phyloP scores from a whole-genome alignment of 1,284 basidiomycete genomes.

The Pseudozyma hubeiensis region DNA sequence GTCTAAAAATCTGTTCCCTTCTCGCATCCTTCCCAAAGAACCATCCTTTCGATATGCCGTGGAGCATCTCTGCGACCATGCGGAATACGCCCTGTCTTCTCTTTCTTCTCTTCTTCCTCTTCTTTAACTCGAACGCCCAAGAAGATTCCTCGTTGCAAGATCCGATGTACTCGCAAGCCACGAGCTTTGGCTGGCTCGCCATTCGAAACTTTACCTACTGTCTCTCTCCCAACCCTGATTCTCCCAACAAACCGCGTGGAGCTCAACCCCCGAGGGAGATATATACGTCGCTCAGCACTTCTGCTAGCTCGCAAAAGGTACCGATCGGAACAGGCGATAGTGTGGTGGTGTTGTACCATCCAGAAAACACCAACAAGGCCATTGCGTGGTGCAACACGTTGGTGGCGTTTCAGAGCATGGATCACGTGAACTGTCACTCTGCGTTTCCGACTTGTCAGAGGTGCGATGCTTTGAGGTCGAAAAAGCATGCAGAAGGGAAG shows the following conservation, averaged over 20 bases:
- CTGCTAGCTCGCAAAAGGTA: background rate
- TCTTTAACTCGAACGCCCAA: background rate
- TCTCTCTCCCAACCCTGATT: constrained; percentile 17
- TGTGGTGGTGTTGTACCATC: constrained; percentile 47
- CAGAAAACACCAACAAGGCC: constrained; percentile 27
- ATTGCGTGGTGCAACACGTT: constrained; percentile 50
- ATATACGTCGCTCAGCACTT: background rate
- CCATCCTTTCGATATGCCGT: too few relatives aligned
- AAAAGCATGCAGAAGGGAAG: background rate
- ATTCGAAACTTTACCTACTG: constrained; percentile 46
- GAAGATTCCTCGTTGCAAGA: constrained; percentile 11
- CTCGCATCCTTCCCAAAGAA: too few relatives aligned
- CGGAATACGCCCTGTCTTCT: background rate
- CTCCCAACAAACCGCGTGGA: constrained; percentile 27
- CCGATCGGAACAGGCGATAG: constrained; percentile 37
- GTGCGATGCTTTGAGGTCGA: constrained; percentile 33
- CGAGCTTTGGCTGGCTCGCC: constrained; percentile 42
- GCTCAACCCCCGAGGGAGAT: constrained; percentile 13
- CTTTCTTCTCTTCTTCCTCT: background rate
- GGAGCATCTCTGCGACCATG: too few relatives aligned
- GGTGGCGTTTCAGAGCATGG: constrained; percentile 26
- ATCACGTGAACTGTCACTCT: constrained; percentile 21
- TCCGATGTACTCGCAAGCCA: constrained; percentile 29
- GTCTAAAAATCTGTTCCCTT: too few relatives aligned
- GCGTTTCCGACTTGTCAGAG: constrained; percentile 44